These are phyloP conservation scores for Podospora anserina DNA, from an alignment of 495 filamentous ascomycete genomes.

Conservation along the genomic window DNA sequence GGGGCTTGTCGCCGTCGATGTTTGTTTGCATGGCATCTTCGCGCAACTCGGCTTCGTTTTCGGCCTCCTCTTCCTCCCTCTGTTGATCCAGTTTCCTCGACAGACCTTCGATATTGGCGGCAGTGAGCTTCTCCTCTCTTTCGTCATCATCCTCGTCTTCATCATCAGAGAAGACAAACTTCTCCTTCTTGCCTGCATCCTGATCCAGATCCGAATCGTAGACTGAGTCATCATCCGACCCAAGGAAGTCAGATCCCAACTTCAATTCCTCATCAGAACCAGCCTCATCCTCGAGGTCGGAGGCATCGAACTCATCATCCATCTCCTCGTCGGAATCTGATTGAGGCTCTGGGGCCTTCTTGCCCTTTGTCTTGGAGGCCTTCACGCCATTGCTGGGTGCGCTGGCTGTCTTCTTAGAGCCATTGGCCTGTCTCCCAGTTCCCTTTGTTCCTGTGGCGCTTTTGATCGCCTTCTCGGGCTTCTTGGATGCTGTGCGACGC, in stretches of 20 bases:
- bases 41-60: constrained; percentile 76
- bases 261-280: constrained; percentile 23
- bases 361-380: constrained; percentile 43
- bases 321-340: constrained; percentile 54
- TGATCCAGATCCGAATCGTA: constrained; percentile 75
- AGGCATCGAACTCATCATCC: constrained; percentile 41
- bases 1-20: constrained; percentile 75
- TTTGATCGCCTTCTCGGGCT: constrained; percentile 46
- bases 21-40: constrained; percentile 93
- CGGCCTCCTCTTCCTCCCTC: constrained; percentile 65
- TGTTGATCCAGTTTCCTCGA: constrained; percentile 75
- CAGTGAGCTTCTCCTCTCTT: constrained; percentile 85
- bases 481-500: constrained; percentile 50
- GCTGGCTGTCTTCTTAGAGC: constrained; percentile 28
- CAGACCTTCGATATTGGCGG: constrained; percentile 92
- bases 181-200: constrained; percentile 56
- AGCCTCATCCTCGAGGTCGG: constrained; percentile 39
- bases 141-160: constrained; percentile 87
- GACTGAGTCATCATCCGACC: constrained; percentile 59
- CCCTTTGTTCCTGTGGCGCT: constrained; percentile 35
- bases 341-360: constrained; percentile 44
- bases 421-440: constrained; percentile 37
- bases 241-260: constrained; percentile 57
- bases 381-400: constrained; percentile 38
- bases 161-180: constrained; percentile 88